Base-by-base conservation (phyloP, 78 protist species). In the Monosiga brevicollis region DNA sequence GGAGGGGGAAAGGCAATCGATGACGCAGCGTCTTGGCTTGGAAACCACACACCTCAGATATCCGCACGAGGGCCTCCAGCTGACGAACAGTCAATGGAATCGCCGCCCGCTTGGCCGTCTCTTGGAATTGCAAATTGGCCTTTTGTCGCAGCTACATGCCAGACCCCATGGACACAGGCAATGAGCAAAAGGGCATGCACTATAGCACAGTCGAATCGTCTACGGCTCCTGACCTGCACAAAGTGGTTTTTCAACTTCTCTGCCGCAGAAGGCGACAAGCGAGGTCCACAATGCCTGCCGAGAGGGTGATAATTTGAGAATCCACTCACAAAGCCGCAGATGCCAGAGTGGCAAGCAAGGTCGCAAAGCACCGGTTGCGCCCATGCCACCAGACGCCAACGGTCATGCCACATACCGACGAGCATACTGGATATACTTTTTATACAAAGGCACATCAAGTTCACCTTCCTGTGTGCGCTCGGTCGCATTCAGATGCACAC, bases 61-160 rank as follows among this genome's bases (percentile, higher is more conserved):
- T 90, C 71, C 98, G 88, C 29, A 93, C 87, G 75, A 95, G 82
- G 49, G 96, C 95, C 43, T 95, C 97, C 1, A 95, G 82, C 72
- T 37, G 72, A 79, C 93, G 73, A 73, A 87, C 43, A 34, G 97
- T 94, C 84, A 94, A 91, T 42, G 95, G 94, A 73, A 94, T 92
- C 70, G 82, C 40, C 40, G 86, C 32, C 76, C 76, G 62, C 43
- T 42, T 6, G 84, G 41, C 40, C 76, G 34, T 0, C 74, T 49
- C 55, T 9, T 0, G 20, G 23, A 54, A 42, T 10, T n/a, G 39
- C 29, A 0, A 1, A 2, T 40, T 6, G 29, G 62, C 62, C 62
- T 49, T 15, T 6, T 15, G 6, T 49, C 62, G 20, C 1, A 1
- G 11, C 32, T 42, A 0, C 34, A 72, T 6, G 25, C 6, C 29